Percentiles rank a stretch among this genome's conserved stretches.
Evolutionary conservation across 140 eudicot genomes (phyloP).

Genomic region (Stevia rebaudiana): DNA sequence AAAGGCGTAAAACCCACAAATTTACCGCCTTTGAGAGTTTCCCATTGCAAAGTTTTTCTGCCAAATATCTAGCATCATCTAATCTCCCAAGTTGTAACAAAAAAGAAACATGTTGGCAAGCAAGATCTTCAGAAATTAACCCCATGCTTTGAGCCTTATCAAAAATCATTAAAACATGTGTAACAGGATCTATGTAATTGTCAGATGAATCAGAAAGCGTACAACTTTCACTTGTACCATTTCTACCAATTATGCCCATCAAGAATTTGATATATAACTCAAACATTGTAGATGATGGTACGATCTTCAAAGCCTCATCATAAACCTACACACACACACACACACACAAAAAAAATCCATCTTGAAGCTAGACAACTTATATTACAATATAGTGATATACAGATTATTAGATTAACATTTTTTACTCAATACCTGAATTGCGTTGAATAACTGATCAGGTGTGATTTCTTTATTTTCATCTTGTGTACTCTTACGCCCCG

Average conservation of each 20-base stretch:
- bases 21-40: constrained; percentile 43
- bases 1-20: constrained; percentile 62
- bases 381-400: constrained; percentile 4
- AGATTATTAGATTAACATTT: not conserved
- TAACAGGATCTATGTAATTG: constrained; percentile 33
- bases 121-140: constrained; percentile 71
- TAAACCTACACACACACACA: constrained; percentile 48
- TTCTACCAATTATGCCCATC: constrained; percentile 39
- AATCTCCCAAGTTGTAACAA: constrained; percentile 49
- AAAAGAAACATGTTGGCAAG: constrained; percentile 55
- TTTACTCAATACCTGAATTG: constrained; percentile 46
- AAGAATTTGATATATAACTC: constrained; percentile 58
- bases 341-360: constrained; percentile 5
- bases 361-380: constrained; percentile 8
- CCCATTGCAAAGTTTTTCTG: constrained; percentile 54
- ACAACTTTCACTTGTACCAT: constrained; percentile 17
- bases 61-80: constrained; percentile 57
- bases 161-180: constrained; percentile 50
- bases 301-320: constrained; percentile 54
- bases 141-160: constrained; percentile 66
- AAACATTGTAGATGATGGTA: constrained; percentile 57
- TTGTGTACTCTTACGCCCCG: constrained; percentile 23
- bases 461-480: constrained; percentile 27
- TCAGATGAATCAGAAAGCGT: constrained; percentile 20
- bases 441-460: constrained; percentile 33